A percentile compares a stretch with the other conserved stretches of the same genome.
Evolutionary conservation across 257 asterid species (phyloP).

Genomic region (Avicennia marina): DNA sequence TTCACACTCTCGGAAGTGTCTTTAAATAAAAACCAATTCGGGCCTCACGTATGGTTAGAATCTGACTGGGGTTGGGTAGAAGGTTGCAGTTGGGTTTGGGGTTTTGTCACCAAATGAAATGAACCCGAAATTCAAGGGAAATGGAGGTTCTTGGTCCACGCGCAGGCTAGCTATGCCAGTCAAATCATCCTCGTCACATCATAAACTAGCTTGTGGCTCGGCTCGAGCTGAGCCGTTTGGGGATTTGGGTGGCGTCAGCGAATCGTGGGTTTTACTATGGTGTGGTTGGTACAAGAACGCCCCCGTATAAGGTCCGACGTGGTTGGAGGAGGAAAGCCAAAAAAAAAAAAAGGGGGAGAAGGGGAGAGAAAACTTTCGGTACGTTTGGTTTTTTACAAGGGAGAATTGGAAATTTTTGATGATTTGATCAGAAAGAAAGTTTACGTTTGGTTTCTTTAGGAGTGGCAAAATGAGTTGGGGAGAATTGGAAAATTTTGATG

Average conservation of each 20-base stretch:
- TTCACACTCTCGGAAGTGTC: constrained; percentile 32
- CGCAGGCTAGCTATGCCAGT: constrained; percentile 1
- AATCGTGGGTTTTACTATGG: constrained; percentile 26
- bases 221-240: constrained; percentile 15
- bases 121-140: constrained; percentile 46
- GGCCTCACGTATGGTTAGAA: constrained; percentile 52
- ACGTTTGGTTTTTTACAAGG: no score
- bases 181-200: background rate
- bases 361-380: no score
- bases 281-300: constrained; percentile 14
- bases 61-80: constrained; percentile 57
- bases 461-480: no score
- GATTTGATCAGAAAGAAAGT: no score
- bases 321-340: no score
- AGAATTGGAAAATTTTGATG: no score
- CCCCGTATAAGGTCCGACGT: constrained; percentile 12
- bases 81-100: constrained; percentile 14
- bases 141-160: no score
- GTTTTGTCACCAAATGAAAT: constrained; percentile 41
- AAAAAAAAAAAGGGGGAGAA: no score
- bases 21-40: constrained; percentile 67
- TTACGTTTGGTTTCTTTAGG: no score
- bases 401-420: no score
- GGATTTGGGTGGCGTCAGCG: constrained; percentile 37
- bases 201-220: constrained; percentile 6